Evolutionary conservation across 2,329 filamentous ascomycete species (phyloP).

Genomic region (Clarireedia monteithiana): DNA sequence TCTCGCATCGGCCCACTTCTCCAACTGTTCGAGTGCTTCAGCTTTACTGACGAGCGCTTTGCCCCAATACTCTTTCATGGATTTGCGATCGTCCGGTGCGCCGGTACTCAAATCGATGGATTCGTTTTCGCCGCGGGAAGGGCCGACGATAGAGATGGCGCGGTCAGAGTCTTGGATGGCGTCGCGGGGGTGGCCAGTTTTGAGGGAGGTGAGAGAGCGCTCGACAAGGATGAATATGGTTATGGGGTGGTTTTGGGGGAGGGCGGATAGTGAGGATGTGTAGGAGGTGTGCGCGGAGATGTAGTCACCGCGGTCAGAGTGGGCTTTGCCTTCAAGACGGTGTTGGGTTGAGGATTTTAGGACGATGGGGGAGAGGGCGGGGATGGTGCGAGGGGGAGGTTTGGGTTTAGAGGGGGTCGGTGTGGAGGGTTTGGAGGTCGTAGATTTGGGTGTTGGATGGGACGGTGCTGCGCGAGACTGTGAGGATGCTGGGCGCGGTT

Average conservation of each 20-base stretch:
- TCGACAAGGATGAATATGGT: constrained; percentile 87
- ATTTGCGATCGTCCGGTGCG: constrained; percentile 58
- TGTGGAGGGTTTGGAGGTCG: constrained; percentile 35
- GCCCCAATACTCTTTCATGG: constrained; percentile 88
- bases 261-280: constrained; percentile 61
- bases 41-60: constrained; percentile 93
- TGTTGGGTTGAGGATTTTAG: constrained; percentile 71
- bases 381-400: constrained; percentile 43
- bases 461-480: constrained; percentile 25
- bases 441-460: constrained; percentile 29
- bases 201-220: constrained; percentile 79
- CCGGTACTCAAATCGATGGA: constrained; percentile 59
- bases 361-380: constrained; percentile 58
- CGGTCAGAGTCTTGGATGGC: constrained; percentile 79
- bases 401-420: constrained; percentile 39
- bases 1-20: constrained; percentile 83
- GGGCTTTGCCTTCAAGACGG: constrained; percentile 71
- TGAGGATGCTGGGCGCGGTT: constrained; percentile 23
- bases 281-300: constrained; percentile 79
- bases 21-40: constrained; percentile 90
- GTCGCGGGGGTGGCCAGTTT: constrained; percentile 84
- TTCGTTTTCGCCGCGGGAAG: constrained; percentile 71
- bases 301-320: constrained; percentile 93
- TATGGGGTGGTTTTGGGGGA: constrained; percentile 75
- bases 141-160: constrained; percentile 72